Evolutionary conservation across 23 red algal genomes (phyloP), one percentile per base, ranked within the genome.

Genomic region (Gracilariopsis chorda): DNA sequence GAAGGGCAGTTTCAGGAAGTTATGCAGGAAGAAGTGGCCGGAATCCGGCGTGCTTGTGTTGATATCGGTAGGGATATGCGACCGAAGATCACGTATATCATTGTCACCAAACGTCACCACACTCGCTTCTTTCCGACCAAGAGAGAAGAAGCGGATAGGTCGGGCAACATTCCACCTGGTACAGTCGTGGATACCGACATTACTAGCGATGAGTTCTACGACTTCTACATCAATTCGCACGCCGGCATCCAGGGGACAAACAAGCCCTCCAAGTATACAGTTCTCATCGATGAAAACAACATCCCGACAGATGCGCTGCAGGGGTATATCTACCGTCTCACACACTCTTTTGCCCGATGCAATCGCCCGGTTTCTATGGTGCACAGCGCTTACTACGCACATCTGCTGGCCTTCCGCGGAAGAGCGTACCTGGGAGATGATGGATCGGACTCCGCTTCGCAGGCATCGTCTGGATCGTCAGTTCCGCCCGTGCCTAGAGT

Each of bases 1-100:
- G 88, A 92, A 69, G 75, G 75, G n/a, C 88, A 92, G 59, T 92
- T 80, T 64, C 25, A 80, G 53, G 62, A 82, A 6, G 88, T 92
- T 14, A 64, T 92, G 57, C 35, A 92, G 17, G n/a, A 69, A 16
- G 88, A 92, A 41, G 23, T 92, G 37, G 24, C 4, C 1, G 27
- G 45, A 17, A 41, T 92, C 28, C 74, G 77, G 9, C 3, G 33
- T 29, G 59, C 76, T 35, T 92, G 77, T 53, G 29, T 21, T 1
- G 30, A 61, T 8, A 73, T 92, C n/a, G 14, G 24, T 7, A 9
- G 14, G 0, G 30, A 27, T 19, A 65, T 63, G 16, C 41, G 52
- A 48, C 88, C 88, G 4, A 51, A 57, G n/a, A 83, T 92, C 35
- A 92, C 88, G 21, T 92, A 72, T 43, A 73, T 92, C 59, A 52